phyloP scores from a whole-genome alignment of 2,329 filamentous ascomycete species.

The Penicillium crustosum region DNA sequence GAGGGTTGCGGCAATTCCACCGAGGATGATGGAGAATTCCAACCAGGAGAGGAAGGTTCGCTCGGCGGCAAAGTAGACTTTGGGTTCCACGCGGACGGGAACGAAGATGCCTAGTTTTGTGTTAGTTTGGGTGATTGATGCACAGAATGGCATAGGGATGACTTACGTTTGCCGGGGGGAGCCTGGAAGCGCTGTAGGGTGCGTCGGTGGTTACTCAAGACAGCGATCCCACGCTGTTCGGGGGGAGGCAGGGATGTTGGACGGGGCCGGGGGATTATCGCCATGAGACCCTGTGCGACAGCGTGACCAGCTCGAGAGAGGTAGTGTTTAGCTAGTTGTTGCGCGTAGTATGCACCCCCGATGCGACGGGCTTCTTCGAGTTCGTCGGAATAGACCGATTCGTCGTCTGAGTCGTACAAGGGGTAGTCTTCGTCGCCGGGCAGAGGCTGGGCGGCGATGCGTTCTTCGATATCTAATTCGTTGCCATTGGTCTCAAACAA shows the following conservation, averaged over 20 bases:
- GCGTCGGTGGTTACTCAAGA: conserved; percentile 43
- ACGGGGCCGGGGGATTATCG: conserved; percentile 56
- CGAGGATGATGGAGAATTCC: conserved; percentile 93
- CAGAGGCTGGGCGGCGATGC: conserved; percentile 64
- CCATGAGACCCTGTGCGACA: conserved; percentile 48
- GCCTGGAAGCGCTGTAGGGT: conserved; percentile 58
- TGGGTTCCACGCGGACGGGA: conserved; percentile 91
- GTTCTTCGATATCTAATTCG: conserved; percentile 75
- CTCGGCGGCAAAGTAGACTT: conserved; percentile 96
- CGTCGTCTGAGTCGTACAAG: conserved; percentile 87
- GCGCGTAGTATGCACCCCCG: conserved; percentile 74
- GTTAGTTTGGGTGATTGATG: conserved; percentile 38
- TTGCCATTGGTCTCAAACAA: conserved; percentile 51
- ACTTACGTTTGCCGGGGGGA: conserved; percentile 56
- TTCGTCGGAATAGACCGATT: conserved; percentile 71
- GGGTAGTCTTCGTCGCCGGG: conserved; percentile 70
- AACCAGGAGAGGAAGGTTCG: conserved; percentile 96
- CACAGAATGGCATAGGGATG: not conserved
- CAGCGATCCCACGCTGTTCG: conserved; percentile 39
- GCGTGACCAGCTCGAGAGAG: conserved; percentile 50
- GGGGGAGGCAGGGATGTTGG: conserved; percentile 40
- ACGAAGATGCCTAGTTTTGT: conserved; percentile 78
- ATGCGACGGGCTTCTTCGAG: conserved; percentile 74
- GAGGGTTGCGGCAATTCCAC: conserved; percentile 78
- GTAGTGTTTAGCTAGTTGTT: conserved; percentile 57